phyloP scores from a whole-genome alignment of 495 filamentous ascomycete species.

The Tuber borchii region DNA sequence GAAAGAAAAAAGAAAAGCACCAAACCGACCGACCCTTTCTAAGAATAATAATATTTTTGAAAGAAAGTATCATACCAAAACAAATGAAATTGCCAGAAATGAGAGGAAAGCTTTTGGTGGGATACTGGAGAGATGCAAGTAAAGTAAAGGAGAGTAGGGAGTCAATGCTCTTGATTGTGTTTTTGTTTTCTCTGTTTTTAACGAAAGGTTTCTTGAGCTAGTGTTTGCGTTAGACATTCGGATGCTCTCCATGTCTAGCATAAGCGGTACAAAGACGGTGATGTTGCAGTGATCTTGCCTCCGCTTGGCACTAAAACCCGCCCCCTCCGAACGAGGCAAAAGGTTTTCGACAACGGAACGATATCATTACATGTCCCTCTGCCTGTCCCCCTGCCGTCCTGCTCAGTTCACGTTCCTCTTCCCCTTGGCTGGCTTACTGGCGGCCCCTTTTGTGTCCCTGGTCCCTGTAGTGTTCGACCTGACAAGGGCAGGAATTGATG shows the following conservation, averaged over 20 bases:
- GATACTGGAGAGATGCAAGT: not conserved
- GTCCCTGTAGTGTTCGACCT: conserved; percentile 21
- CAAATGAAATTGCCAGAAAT: not conserved
- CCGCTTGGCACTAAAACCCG: not conserved
- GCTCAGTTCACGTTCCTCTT: not conserved
- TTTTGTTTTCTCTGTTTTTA: not conserved
- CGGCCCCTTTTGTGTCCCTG: conserved; percentile 21
- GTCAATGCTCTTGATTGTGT: not conserved
- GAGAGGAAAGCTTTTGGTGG: not conserved
- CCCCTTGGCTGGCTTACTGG: not conserved
- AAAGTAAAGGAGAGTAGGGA: not conserved
- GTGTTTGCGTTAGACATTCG: not conserved
- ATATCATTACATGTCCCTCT: not conserved
- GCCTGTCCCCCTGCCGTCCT: not conserved
- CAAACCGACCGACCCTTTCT: not conserved
- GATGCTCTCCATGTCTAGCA: not conserved
- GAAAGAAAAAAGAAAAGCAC: not conserved
- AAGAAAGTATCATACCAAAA: not conserved
- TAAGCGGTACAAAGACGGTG: not conserved
- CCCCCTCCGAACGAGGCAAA: not conserved
- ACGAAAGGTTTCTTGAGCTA: not conserved
- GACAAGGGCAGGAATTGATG: conserved; percentile 16
- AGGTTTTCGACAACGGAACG: not conserved
- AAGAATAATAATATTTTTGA: not conserved
- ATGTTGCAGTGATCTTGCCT: not conserved